Evolutionary conservation across 1,284 basidiomycete genomes (phyloP).

Genomic region (Microbotryomycetes sp.): DNA sequence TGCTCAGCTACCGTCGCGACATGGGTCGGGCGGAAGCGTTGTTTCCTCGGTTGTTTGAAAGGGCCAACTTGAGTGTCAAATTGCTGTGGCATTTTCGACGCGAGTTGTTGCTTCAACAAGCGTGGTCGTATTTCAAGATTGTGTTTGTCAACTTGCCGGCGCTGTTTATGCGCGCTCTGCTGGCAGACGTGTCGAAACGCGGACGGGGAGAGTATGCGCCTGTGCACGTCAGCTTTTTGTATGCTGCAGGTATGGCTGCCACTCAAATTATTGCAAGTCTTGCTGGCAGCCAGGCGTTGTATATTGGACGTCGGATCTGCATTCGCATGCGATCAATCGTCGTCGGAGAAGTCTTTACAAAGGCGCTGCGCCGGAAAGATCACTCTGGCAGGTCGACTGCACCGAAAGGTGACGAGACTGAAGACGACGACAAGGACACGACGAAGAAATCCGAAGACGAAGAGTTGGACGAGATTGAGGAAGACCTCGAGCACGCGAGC

Average conservation of each 20-base stretch:
- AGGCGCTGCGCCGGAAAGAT: constrained; percentile 48
- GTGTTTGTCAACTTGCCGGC: constrained; percentile 46
- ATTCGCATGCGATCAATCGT: constrained; percentile 46
- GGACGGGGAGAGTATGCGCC: constrained; percentile 39
- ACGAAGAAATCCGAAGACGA: constrained; percentile 3
- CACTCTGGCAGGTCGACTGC: constrained; percentile 37
- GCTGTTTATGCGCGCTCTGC: constrained; percentile 46
- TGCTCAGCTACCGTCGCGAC: constrained; percentile 43
- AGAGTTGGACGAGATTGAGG: constrained; percentile 21
- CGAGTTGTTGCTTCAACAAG: constrained; percentile 38
- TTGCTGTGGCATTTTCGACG: constrained; percentile 42
- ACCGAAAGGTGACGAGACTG: not conserved
- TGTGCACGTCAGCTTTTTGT: constrained; percentile 47
- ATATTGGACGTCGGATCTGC: constrained; percentile 47
- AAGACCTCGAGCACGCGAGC: constrained; percentile 32
- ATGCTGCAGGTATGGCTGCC: constrained; percentile 46
- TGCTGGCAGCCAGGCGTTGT: constrained; percentile 44
- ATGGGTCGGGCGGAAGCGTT: not conserved
- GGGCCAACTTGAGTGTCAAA: constrained; percentile 40
- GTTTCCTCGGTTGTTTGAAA: constrained; percentile 15
- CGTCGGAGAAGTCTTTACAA: constrained; percentile 50
- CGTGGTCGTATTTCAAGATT: constrained; percentile 45
- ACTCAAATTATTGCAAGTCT: constrained; percentile 44
- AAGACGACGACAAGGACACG: not conserved
- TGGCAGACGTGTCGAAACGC: constrained; percentile 44